These are phyloP conservation scores for Micromonas commoda DNA, from an alignment of 139 green algal species.

Conservation along the genomic window DNA sequence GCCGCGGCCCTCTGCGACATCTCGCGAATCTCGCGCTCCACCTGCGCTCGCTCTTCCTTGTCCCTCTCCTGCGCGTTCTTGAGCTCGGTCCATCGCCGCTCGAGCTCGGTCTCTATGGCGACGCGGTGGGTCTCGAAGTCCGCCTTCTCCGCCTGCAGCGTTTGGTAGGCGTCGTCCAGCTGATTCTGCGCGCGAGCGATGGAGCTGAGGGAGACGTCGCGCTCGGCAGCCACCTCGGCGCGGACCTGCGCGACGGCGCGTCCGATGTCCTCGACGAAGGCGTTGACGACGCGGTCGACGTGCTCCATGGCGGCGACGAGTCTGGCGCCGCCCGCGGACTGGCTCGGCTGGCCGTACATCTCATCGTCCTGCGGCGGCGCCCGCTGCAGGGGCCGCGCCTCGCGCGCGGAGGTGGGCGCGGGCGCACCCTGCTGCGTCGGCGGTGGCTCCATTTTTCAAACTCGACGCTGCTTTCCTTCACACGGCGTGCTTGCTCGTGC, in stretches of 20 bases:
- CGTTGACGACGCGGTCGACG: conserved; percentile 7
- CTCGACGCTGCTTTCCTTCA: too few species aligned
- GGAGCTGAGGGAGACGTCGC: not conserved
- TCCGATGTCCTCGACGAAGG: conserved; percentile 1
- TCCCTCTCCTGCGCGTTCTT: not conserved
- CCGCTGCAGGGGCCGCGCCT: too few species aligned
- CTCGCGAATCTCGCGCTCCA: not conserved
- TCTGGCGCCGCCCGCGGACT: not conserved
- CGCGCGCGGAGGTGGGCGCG: too few species aligned
- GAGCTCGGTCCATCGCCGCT: not conserved
- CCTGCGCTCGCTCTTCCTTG: not conserved
- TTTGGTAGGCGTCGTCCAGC: not conserved
- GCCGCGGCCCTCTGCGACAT: not conserved
- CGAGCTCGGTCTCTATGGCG: not conserved
- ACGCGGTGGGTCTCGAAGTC: not conserved
- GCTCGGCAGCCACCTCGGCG: not conserved
- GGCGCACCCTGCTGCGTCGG: too few species aligned
- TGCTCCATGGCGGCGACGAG: conserved; percentile 10
- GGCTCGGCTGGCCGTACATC: too few species aligned
- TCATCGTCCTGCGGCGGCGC: too few species aligned
- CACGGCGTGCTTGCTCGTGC: too few species aligned
- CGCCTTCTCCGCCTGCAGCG: not conserved
- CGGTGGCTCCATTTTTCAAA: too few species aligned
- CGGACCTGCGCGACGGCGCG: not conserved
- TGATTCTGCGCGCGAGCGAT: not conserved